Percentiles rank a stretch among this genome's conserved stretches.
Evolutionary conservation across 371 early-diverging fungal genomes (phyloP).

Genomic region (Mortierella sp.): DNA sequence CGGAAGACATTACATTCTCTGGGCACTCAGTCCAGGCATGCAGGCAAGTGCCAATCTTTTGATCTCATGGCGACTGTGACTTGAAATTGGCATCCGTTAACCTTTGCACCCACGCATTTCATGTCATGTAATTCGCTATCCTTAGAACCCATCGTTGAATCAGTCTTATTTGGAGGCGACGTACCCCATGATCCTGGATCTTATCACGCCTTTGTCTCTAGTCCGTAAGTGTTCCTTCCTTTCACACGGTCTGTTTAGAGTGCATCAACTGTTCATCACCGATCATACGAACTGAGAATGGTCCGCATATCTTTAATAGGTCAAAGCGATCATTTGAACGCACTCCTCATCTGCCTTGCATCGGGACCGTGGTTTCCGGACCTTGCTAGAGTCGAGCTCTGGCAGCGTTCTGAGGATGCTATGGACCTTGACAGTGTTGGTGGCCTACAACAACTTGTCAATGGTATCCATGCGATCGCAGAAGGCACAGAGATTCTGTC

Average conservation of each 20-base stretch:
- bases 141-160: conserved; percentile 30
- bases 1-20: conserved; percentile 32
- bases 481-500: conserved; percentile 35
- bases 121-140: not conserved
- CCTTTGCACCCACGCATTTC: not conserved
- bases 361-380: conserved; percentile 49
- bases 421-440: conserved; percentile 11
- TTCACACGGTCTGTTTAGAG: too few relatives aligned
- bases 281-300: too few relatives aligned
- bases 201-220: conserved; percentile 18
- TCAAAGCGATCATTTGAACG: conserved; percentile 9
- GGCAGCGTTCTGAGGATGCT: conserved; percentile 6
- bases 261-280: not conserved
- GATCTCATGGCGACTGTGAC: not conserved
- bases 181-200: conserved; percentile 37
- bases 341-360: conserved; percentile 28
- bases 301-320: too few relatives aligned
- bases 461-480: conserved; percentile 8
- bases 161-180: conserved; percentile 32
- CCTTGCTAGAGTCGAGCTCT: conserved; percentile 22
- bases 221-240: conserved; percentile 19
- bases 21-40: conserved; percentile 54
- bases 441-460: conserved; percentile 22
- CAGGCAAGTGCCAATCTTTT: conserved; percentile 15
- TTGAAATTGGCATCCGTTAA: not conserved